phyloP scores from a whole-genome alignment of 495 filamentous ascomycete species.

The Lineolata rhizophorae region DNA sequence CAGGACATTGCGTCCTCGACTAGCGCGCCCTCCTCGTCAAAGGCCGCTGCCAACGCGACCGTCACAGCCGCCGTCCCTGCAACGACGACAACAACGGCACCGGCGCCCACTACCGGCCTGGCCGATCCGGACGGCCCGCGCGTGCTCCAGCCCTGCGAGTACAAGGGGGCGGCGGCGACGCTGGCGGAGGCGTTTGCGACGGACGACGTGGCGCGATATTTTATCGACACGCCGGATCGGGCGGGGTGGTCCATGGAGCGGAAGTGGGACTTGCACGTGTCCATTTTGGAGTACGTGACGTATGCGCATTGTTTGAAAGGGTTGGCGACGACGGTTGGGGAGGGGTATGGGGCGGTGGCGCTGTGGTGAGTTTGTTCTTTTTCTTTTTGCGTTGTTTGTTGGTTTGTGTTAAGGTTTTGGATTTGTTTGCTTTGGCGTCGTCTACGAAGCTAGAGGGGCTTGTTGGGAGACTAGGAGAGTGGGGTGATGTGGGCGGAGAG shows the following conservation, averaged over 20 bases:
- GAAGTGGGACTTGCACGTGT: conserved; percentile 52
- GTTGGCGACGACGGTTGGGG: conserved; percentile 45
- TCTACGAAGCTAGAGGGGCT: too few relatives aligned
- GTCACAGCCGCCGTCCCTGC: not conserved
- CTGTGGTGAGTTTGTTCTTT: conserved; percentile 39
- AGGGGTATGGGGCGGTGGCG: conserved; percentile 52
- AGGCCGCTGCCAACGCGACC: not conserved
- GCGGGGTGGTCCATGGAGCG: conserved; percentile 32
- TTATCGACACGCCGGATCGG: conserved; percentile 43
- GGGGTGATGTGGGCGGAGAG: too few relatives aligned
- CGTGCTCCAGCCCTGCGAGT: conserved; percentile 33
- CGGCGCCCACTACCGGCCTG: conserved; percentile 1
- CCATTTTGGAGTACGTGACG: conserved; percentile 50
- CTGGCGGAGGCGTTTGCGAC: conserved; percentile 56
- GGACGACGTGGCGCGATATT: conserved; percentile 51
- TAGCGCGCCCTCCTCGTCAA: too few relatives aligned
- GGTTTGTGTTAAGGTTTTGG: too few relatives aligned
- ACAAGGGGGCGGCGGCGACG: conserved; percentile 39
- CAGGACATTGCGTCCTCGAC: too few relatives aligned
- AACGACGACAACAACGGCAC: not conserved
- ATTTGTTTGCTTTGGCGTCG: too few relatives aligned
- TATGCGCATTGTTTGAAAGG: conserved; percentile 50
- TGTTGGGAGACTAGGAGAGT: too few relatives aligned
- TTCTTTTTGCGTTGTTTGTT: not conserved
- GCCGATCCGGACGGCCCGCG: conserved; percentile 23